These are phyloP conservation scores for Gonapodya sp. DNA, from an alignment of 192 early-diverging fungal genomes.

Conservation along the genomic window DNA sequence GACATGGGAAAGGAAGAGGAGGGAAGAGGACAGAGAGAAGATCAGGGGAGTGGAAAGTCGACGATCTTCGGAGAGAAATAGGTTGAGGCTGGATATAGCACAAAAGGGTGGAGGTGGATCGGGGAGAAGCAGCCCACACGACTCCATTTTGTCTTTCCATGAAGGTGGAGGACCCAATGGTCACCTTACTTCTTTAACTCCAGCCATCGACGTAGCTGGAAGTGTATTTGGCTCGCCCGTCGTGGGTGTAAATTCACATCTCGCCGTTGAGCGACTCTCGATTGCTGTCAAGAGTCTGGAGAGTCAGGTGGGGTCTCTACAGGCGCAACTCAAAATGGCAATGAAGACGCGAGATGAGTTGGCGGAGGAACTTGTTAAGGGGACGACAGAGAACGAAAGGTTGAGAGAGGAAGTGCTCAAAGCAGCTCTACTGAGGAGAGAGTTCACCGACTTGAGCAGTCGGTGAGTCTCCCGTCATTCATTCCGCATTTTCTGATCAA, in stretches of 20 bases:
- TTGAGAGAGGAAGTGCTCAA: conserved; percentile 13
- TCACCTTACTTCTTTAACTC: not conserved
- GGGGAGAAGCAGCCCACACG: not conserved
- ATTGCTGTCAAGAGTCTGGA: conserved; percentile 48
- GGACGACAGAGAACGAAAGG: conserved; percentile 55
- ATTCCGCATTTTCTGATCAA: no score
- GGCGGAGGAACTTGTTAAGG: conserved; percentile 60
- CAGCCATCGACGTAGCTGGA: not conserved
- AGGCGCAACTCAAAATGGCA: conserved; percentile 50
- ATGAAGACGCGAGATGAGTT: conserved; percentile 57
- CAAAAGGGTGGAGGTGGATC: not conserved
- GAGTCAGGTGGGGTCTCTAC: conserved; percentile 54
- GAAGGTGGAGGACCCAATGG: not conserved
- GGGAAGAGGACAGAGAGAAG: not conserved
- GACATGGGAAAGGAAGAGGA: conserved; percentile 21
- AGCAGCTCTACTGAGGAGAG: not conserved
- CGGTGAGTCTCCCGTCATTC: not conserved
- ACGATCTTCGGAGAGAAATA: not conserved
- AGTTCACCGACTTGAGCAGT: not conserved
- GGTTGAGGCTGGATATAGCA: conserved; percentile 1
- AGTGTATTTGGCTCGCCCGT: not conserved
- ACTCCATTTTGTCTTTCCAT: not conserved
- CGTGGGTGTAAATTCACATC: conserved; percentile 1
- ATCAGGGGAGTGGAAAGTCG: not conserved
- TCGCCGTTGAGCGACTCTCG: conserved; percentile 53